Conservation (phyloP, 2,329 filamentous ascomycete species). For the Camptophora hylomeconis region DNA sequence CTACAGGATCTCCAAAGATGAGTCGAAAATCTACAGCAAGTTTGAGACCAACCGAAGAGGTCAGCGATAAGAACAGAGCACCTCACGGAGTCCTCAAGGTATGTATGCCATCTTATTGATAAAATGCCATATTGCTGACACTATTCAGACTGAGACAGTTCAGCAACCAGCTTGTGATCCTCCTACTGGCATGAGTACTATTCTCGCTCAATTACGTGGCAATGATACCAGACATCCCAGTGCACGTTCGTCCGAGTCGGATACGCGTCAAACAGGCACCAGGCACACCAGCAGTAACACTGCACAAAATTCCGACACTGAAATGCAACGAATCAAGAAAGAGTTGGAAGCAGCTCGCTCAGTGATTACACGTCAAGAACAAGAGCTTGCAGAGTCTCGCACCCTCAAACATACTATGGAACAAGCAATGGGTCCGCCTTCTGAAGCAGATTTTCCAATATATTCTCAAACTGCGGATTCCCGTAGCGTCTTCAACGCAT, state of each 20-base stretch:
- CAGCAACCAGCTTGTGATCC: too few species aligned
- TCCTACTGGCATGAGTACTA: conserved; percentile 55
- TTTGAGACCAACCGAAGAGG: conserved; percentile 13
- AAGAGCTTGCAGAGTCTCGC: conserved; percentile 47
- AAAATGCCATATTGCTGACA: too few species aligned
- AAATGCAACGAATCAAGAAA: conserved; percentile 42
- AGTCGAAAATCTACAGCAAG: conserved; percentile 14
- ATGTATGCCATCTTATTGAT: too few species aligned
- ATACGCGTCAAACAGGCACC: too few species aligned
- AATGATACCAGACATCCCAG: conserved; percentile 18
- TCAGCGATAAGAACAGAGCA: conserved; percentile 12
- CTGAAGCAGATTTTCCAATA: conserved; percentile 34
- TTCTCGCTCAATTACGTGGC: conserved; percentile 29
- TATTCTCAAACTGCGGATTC: conserved; percentile 20
- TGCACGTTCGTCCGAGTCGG: too few species aligned
- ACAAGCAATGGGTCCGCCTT: conserved; percentile 41
- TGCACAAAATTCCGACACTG: too few species aligned
- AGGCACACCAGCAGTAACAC: too few species aligned
- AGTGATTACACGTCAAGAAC: conserved; percentile 46
- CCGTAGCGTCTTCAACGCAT: conserved; percentile 40
- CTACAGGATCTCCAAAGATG: conserved; percentile 13
- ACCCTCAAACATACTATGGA: conserved; percentile 50
- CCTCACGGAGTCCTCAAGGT: too few species aligned
- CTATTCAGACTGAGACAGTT: too few species aligned
- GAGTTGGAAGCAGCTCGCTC: conserved; percentile 45